Base-by-base conservation (phyloP, 2,329 filamentous ascomycete genomes). In the Rhynchosporium agropyri region DNA sequence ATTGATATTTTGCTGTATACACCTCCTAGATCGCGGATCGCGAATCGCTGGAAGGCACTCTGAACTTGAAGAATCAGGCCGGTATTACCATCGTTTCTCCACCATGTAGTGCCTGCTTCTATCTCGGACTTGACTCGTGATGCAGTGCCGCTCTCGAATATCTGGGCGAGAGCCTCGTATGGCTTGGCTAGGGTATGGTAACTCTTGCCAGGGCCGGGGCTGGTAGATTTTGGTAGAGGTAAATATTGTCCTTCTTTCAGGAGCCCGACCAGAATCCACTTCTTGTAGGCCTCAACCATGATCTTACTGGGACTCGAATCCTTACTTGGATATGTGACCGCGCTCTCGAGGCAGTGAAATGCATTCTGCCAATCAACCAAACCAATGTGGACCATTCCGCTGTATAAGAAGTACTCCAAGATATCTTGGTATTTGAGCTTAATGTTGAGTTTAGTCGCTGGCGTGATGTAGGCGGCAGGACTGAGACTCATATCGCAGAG, bases 221-320 rank as follows among this genome's bases (percentile, higher is more conserved):
- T 80, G 7, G 84, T 83, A 53, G 84, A 83, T 45, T 81, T 79
- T 0, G 90, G 89, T 9, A 85, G 73, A 0, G 76, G 69, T 1
- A 79, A 77, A 4, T 80, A 79, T 70, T 80, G 84, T 68, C 92
- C 93, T 59, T 87, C 79, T 6, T 84, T 80, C 20, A 99, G 79
- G 60, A 97, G 81, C 59, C 87, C 86, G 9, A 92, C 83, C 15
- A 99, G 78, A 8, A 96, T 74, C 90, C 92, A 97, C 76, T 94
- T 96, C 78, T 94, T 96, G 80, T 96, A 94, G 5, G 91, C 91
- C 68, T 97, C 92, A 3, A 90, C 81, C 89, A 95, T 95, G 57
- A 96, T 82, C 74, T 87, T 88, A 75, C 89, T 94, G 12, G 86
- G 80, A 42, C 85, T 81, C 38, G 81, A 79, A 26, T 87, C 87